Conservation (phyloP, 2,329 filamentous ascomycete species). For the Colletotrichum eremochloae region DNA sequence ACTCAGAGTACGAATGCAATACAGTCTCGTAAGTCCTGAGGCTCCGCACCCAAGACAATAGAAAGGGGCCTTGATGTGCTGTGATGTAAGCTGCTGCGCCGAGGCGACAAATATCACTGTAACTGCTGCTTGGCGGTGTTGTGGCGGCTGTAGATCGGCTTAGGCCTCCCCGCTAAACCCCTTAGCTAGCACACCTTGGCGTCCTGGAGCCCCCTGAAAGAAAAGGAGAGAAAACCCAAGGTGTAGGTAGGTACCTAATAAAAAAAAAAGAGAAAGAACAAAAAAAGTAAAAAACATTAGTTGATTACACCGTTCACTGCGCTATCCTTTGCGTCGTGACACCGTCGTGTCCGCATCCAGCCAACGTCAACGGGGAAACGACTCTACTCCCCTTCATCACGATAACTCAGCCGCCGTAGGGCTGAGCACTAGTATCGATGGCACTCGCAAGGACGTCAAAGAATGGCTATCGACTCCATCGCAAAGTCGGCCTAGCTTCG, state of each 20-base stretch:
- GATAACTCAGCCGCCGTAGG: background rate
- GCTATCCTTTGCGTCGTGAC: conserved; percentile 10
- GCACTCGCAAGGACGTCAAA: conserved; percentile 22
- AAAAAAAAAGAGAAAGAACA: too few relatives aligned
- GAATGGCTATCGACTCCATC: background rate
- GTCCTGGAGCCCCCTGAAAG: conserved; percentile 9
- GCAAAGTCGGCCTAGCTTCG: background rate
- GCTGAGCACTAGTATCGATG: conserved; percentile 24
- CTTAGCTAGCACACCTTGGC: conserved; percentile 7
- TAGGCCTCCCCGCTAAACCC: conserved; percentile 7
- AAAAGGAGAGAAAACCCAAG: too few relatives aligned
- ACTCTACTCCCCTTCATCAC: too few relatives aligned
- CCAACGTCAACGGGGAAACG: conserved; percentile 1
- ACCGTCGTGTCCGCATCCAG: conserved; percentile 24
- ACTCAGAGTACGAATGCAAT: too few relatives aligned
- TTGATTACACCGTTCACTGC: background rate
- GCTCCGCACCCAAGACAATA: background rate
- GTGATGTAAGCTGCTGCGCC: background rate
- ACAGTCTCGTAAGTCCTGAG: background rate
- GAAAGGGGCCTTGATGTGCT: background rate
- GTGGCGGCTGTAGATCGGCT: background rate
- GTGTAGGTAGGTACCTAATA: too few relatives aligned
- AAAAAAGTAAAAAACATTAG: background rate
- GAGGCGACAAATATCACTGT: background rate
- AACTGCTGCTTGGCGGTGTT: conserved; percentile 1